Evolutionary conservation across 768 basidiomycete species (phyloP).

Genomic region (Suillus paluster): DNA sequence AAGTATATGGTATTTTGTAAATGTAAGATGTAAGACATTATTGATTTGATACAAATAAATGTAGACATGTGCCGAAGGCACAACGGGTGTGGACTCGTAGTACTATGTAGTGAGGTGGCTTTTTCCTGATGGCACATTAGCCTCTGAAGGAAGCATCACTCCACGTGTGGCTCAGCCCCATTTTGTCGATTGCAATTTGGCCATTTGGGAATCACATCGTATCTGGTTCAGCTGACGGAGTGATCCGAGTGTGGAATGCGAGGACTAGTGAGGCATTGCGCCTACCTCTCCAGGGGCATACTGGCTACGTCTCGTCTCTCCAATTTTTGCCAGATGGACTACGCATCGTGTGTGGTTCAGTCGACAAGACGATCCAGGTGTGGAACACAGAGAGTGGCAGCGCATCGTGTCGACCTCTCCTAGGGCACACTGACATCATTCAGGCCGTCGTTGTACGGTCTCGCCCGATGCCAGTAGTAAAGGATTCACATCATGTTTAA

Average conservation of each 20-base stretch:
- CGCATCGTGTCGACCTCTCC: conserved; percentile 18
- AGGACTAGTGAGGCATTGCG: not conserved
- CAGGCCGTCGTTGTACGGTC: not conserved
- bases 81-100: no score
- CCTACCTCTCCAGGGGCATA: not conserved
- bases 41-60: no score
- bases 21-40: no score
- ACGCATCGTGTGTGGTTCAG: not conserved
- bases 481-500: conserved; percentile 19
- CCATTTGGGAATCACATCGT: not conserved
- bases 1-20: no score
- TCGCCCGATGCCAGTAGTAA: conserved; percentile 10
- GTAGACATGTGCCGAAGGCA: no score
- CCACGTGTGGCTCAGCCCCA: not conserved
- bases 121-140: no score
- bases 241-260: not conserved
- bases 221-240: not conserved
- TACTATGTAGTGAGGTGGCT: no score
- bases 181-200: conserved; percentile 16
- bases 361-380: conserved; percentile 8
- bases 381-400: conserved; percentile 23
- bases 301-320: conserved; percentile 5
- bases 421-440: not conserved
- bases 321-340: not conserved
- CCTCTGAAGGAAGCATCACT: not conserved